These are phyloP conservation scores for Nematocida displodere DNA, from an alignment of 371 early-diverging fungal species.

Conservation along the genomic window DNA sequence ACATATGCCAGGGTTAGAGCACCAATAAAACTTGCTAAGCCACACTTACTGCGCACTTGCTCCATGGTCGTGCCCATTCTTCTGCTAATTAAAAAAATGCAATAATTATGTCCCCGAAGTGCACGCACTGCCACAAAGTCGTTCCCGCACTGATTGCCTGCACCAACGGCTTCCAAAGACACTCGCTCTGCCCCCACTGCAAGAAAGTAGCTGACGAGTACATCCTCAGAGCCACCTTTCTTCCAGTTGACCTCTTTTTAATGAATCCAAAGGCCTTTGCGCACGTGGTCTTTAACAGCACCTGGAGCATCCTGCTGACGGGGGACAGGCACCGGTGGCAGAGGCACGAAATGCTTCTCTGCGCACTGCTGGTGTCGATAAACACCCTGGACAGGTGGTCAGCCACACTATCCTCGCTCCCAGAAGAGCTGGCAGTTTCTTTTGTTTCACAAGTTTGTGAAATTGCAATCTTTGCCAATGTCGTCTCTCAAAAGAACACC, in stretches of 20 bases:
- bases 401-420: too few relatives aligned
- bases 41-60: too few relatives aligned
- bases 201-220: slow-evolving; percentile 33
- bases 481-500: too few relatives aligned
- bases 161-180: background rate
- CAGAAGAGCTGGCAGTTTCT: too few relatives aligned
- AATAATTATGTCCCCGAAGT: slow-evolving; percentile 9
- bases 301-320: too few relatives aligned
- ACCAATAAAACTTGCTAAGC: background rate
- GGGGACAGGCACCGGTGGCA: too few relatives aligned
- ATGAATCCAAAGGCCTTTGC: slow-evolving; percentile 24
- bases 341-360: too few relatives aligned
- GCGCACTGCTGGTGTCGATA: too few relatives aligned
- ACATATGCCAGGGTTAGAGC: background rate
- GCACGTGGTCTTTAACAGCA: slow-evolving; percentile 13
- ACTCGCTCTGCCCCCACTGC: slow-evolving; percentile 30
- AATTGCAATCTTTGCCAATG: too few relatives aligned
- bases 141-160: background rate
- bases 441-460: too few relatives aligned
- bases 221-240: background rate
- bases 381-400: too few relatives aligned
- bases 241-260: slow-evolving; percentile 10
- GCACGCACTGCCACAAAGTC: background rate
- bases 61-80: too few relatives aligned
- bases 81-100: background rate